Base-by-base conservation (phyloP, 2,329 filamentous ascomycete genomes). In the Sclerotinia glacialis region DNA sequence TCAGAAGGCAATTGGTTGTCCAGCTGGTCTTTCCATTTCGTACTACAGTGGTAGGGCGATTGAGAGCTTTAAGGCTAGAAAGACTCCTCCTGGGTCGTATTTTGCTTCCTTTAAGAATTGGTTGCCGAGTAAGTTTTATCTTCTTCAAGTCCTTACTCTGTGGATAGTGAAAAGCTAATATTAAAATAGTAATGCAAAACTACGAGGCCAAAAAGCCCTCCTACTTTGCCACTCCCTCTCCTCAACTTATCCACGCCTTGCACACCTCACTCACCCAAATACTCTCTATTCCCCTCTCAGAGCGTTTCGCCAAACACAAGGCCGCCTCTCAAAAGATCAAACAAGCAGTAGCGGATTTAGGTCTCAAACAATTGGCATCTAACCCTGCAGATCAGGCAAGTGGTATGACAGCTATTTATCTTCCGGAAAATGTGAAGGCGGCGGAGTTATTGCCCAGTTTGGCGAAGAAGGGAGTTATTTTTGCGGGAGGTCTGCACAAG, bases 91-190 rank as follows among this genome's bases (percentile, higher is more conserved):
- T 1, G 85, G 87, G 26, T 91, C 93, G 28, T 99, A 98, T 85
- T 99, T 97, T 79, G 93, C 91, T 65, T 96, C 91, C 16, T 92
- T 97, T 83, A 93, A 93, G 84, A 98, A 98, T 81, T 99, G 95
- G 95, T 82, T 93, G 67, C 94, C 94, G 56, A 95, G 89, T 92
- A 83, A 74, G 85, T 79, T 18, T 47, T 50, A 23, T 2, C 14
- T 42, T 5, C 8, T 42, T 18, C 4, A 40, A 40, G 37, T 16
- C 37, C 37, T 16, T 28, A 18, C 37, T 47, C 7, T 37, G n/a
- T 18, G 12, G 26, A 59, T 68, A 64, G 67, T 58, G 3, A n/a
- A 16, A 26, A 26, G 9, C 58, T 61, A 52, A 54, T 37, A 37
- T 56, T 56, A 28, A 28, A 26, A 55, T 68, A 91, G 90, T 99